Evolutionary conservation across 306 rosid species (phyloP).

Genomic region (Notholithocarpus densiflorus): DNA sequence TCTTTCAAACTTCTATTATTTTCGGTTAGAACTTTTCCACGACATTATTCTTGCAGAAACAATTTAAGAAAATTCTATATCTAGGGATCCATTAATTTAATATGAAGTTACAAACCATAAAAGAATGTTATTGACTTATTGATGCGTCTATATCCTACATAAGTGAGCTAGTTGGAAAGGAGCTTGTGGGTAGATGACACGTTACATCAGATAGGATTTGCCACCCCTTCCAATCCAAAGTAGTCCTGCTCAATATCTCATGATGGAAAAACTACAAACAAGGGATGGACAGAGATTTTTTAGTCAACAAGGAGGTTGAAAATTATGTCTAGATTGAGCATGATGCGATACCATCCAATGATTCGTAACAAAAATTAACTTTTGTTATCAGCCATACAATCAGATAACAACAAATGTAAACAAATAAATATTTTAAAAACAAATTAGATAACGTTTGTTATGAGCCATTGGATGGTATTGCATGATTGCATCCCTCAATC

Average conservation of each 20-base stretch:
- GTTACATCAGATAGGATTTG: slow-evolving; percentile 20
- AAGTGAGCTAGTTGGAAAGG: slow-evolving; percentile 22
- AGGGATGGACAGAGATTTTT: not conserved
- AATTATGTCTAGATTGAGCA: too few species aligned
- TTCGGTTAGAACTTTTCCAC: not conserved
- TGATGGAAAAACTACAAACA: not conserved
- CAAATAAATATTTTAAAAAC: too few species aligned
- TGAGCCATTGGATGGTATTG: too few species aligned
- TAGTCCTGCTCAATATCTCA: too few species aligned
- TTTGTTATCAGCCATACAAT: too few species aligned
- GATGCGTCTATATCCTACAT: slow-evolving; percentile 30
- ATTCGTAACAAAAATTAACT: too few species aligned
- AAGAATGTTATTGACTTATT: slow-evolving; percentile 33
- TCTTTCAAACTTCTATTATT: too few species aligned
- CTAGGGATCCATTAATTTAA: slow-evolving; percentile 18
- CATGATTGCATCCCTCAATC: too few species aligned
- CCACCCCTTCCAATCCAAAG: not conserved
- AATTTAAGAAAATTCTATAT: not conserved
- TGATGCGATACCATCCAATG: too few species aligned
- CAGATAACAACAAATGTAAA: too few species aligned
- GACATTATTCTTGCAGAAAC: not conserved
- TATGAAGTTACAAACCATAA: not conserved
- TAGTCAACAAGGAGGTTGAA: too few species aligned
- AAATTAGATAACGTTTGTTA: too few species aligned
- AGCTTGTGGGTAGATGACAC: slow-evolving; percentile 12